Conservation (phyloP, 164 flowering plant genomes). For the Taxillus chinensis region DNA sequence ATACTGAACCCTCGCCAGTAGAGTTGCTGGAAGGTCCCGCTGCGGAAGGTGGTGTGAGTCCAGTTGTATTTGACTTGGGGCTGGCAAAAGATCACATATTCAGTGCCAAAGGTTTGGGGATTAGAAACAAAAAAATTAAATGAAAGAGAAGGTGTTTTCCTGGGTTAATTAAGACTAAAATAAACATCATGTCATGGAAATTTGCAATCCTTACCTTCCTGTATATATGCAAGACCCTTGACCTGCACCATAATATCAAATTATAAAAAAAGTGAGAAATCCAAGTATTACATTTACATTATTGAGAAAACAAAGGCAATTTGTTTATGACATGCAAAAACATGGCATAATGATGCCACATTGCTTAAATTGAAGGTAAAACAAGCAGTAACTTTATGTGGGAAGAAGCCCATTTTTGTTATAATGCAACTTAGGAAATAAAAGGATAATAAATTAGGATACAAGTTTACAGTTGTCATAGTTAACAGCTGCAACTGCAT, state of each 20-base stretch:
- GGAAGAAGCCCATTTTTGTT: too few relatives aligned
- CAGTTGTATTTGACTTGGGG: constrained; percentile 22
- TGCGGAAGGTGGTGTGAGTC: constrained; percentile 21
- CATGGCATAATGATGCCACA: too few relatives aligned
- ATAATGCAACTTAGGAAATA: too few relatives aligned
- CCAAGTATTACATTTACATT: not conserved
- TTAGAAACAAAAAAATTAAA: not conserved
- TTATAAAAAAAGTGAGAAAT: constrained; percentile 3
- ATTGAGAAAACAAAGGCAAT: too few relatives aligned
- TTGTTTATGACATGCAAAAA: too few relatives aligned
- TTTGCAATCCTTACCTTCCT: constrained; percentile 44
- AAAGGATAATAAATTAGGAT: too few relatives aligned
- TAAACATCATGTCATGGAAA: not conserved
- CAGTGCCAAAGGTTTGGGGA: not conserved
- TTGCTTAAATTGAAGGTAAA: too few relatives aligned
- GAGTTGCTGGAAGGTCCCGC: constrained; percentile 32
- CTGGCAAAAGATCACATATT: constrained; percentile 19
- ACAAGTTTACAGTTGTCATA: too few relatives aligned
- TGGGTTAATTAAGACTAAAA: too few relatives aligned
- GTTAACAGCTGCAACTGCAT: too few relatives aligned
- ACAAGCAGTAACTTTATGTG: too few relatives aligned
- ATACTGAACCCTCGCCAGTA: constrained; percentile 12
- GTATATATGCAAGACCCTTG: constrained; percentile 51
- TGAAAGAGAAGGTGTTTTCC: too few relatives aligned
- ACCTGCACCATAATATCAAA: constrained; percentile 31